A percentile compares a stretch with the other conserved stretches of the same genome.
Conservation (phyloP, 1,284 basidiomycete species). For the Rhodotorula sp. region DNA sequence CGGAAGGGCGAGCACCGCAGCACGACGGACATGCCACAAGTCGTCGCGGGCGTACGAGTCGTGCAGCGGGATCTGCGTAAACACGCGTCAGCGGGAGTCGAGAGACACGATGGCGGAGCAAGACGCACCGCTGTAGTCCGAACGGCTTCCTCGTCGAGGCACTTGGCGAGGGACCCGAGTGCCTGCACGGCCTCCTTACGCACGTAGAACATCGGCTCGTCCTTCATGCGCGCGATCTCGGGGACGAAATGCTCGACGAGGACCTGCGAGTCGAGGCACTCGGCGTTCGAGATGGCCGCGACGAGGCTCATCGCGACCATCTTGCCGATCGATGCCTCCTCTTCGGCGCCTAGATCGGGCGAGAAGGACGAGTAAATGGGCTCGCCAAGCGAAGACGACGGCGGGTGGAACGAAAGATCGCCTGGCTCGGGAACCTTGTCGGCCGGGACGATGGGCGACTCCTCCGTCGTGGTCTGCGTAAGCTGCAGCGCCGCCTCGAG, state of each 20-base stretch:
- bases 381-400: background rate
- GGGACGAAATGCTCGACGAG: constrained; percentile 70
- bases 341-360: constrained; percentile 36
- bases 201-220: constrained; percentile 78
- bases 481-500: background rate
- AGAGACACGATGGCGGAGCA: background rate
- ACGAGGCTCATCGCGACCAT: constrained; percentile 91
- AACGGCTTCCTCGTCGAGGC: constrained; percentile 71
- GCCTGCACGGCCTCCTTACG: constrained; percentile 87
- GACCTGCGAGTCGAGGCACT: constrained; percentile 60
- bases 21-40: constrained; percentile 83
- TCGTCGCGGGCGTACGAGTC: constrained; percentile 69
- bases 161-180: constrained; percentile 81
- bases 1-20: constrained; percentile 82
- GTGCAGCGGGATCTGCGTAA: constrained; percentile 71
- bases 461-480: background rate
- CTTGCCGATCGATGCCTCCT: constrained; percentile 81
- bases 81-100: background rate
- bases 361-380: constrained; percentile 34
- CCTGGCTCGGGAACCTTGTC: background rate
- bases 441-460: background rate
- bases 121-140: constrained; percentile 62
- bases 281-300: constrained; percentile 65
- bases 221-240: constrained; percentile 76
- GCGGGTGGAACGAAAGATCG: constrained; percentile 3